A percentile compares a stretch with the other conserved stretches of the same genome.
Evolutionary conservation across 2,329 filamentous ascomycete species (phyloP).

Genomic region (Trichoderma arundinaceum): DNA sequence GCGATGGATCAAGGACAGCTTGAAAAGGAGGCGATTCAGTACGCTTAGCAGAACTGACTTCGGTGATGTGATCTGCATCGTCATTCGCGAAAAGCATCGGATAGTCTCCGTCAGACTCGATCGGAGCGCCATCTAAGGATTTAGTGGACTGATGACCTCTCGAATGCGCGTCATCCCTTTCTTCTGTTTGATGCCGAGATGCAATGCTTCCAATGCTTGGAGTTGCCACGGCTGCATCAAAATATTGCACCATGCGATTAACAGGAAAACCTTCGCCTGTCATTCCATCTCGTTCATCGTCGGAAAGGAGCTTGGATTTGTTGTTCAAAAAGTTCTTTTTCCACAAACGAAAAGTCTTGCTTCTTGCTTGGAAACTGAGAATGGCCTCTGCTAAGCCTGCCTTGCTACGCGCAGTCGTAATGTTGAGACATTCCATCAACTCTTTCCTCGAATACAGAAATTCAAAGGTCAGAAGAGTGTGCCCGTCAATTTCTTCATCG

Average conservation of each 20-base stretch:
- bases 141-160: background rate
- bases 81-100: background rate
- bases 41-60: background rate
- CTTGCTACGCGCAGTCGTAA: constrained; percentile 64
- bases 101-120: background rate
- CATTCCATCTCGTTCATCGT: constrained; percentile 1
- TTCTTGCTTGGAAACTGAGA: constrained; percentile 58
- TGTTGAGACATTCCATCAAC: constrained; percentile 58
- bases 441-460: constrained; percentile 58
- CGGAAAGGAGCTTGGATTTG: background rate
- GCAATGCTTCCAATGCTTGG: background rate
- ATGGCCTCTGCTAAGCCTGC: constrained; percentile 64
- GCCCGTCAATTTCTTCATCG: constrained; percentile 69
- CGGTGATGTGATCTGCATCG: background rate
- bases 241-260: background rate
- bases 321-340: constrained; percentile 35
- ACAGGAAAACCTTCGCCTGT: background rate
- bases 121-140: background rate
- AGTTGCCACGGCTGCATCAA: background rate
- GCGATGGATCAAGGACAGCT: background rate
- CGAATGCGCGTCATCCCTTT: background rate
- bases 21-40: background rate
- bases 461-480: constrained; percentile 63
- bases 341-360: constrained; percentile 53
- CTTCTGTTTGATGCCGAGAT: background rate